Percentiles rank a stretch among this genome's conserved stretches.
Evolutionary conservation across 1,284 basidiomycete species (phyloP).

Genomic region (Trichosporon sp.): DNA sequence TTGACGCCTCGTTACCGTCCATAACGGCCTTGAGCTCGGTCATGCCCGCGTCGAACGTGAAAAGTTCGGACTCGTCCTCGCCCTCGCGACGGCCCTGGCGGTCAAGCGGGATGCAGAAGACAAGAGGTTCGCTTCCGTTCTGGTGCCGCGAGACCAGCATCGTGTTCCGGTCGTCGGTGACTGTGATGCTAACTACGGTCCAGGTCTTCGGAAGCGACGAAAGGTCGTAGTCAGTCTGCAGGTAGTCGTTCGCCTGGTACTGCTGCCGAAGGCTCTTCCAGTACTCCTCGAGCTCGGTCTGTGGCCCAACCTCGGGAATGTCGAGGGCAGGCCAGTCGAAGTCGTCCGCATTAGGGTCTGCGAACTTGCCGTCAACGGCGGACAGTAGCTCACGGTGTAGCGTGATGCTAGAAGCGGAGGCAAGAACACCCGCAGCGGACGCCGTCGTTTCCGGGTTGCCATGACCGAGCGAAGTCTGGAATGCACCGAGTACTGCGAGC

Average conservation of each 20-base stretch:
- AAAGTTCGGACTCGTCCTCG: constrained; percentile 70
- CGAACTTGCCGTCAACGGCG: constrained; percentile 61
- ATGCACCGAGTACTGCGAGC: constrained; percentile 69
- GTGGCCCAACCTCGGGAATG: constrained; percentile 5
- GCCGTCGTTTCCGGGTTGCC: constrained; percentile 61
- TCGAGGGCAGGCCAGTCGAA: constrained; percentile 68
- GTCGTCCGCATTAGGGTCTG: constrained; percentile 32
- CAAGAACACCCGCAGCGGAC: constrained; percentile 66
- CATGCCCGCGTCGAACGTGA: constrained; percentile 75
- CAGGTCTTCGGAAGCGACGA: constrained; percentile 71
- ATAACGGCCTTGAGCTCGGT: constrained; percentile 79
- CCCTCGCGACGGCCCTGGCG: constrained; percentile 74
- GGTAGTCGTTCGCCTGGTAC: constrained; percentile 59
- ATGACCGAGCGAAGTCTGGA: constrained; percentile 76
- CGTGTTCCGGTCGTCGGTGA: constrained; percentile 78
- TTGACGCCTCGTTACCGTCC: constrained; percentile 62
- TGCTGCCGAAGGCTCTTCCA: constrained; percentile 60
- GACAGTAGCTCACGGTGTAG: constrained; percentile 68
- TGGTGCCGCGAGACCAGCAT: constrained; percentile 82
- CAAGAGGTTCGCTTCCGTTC: constrained; percentile 65
- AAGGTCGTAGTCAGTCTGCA: constrained; percentile 48
- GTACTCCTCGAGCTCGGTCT: constrained; percentile 25
- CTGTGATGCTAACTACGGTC: constrained; percentile 80
- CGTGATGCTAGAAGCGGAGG: constrained; percentile 68
- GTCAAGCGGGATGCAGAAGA: constrained; percentile 84